Conservation (phyloP, 495 filamentous ascomycete species). For the Penicillium parvum region DNA sequence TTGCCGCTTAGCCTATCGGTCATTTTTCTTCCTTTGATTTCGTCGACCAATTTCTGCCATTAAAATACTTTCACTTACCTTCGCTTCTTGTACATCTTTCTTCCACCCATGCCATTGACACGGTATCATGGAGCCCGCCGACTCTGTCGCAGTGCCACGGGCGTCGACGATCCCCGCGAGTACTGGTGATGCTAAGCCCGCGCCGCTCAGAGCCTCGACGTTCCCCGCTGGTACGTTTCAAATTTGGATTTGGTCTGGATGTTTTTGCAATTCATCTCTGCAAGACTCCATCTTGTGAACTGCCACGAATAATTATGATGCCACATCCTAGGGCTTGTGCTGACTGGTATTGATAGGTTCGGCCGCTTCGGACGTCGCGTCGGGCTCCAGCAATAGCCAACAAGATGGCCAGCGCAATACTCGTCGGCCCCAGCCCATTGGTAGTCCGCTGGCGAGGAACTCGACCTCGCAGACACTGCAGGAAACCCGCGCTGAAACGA, state of each 20-base stretch:
- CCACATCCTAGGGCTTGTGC: too few relatives aligned
- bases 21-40: conserved; percentile 8
- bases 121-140: conserved; percentile 15
- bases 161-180: conserved; percentile 17
- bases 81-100: neutral
- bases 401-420: conserved; percentile 29
- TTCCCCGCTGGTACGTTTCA: conserved; percentile 16
- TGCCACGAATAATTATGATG: too few relatives aligned
- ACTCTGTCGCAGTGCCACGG: conserved; percentile 8
- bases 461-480: conserved; percentile 27
- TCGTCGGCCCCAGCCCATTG: conserved; percentile 16
- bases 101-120: conserved; percentile 5
- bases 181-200: conserved; percentile 8
- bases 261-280: conserved; percentile 3
- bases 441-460: conserved; percentile 21
- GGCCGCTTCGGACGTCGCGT: conserved; percentile 31
- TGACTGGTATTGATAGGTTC: conserved; percentile 25
- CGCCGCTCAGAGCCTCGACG: conserved; percentile 17
- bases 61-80: conserved; percentile 1
- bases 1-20: conserved; percentile 20
- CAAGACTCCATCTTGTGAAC: too few relatives aligned
- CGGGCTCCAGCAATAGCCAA: conserved; percentile 32
- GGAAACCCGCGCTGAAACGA: conserved; percentile 33
- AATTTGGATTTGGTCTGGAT: conserved; percentile 4
- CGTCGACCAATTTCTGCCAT: neutral